Evolutionary conservation across 257 asterid genomes (phyloP).

Genomic region (Gynochthodes officinalis): DNA sequence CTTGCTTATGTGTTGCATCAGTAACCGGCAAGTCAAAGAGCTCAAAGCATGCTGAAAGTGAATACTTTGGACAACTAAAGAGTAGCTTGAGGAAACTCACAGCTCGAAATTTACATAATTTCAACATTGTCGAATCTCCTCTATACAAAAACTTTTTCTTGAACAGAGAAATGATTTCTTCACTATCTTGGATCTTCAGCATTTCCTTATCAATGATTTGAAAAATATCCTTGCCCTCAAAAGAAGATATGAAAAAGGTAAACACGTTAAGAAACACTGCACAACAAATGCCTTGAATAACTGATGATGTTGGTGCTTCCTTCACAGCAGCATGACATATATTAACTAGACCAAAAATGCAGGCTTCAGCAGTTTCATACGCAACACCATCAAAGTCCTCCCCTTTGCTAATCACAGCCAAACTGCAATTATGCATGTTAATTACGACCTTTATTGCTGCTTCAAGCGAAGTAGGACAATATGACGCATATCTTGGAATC

Average conservation of each 20-base stretch:
- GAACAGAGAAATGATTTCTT: conserved; percentile 45
- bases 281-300: conserved; percentile 52
- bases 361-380: conserved; percentile 76
- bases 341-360: conserved; percentile 71
- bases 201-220: conserved; percentile 60
- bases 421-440: conserved; percentile 58
- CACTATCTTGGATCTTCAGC: conserved; percentile 45
- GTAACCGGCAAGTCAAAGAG: conserved; percentile 48
- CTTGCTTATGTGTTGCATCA: conserved; percentile 48
- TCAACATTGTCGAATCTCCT: conserved; percentile 45
- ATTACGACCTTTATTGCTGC: conserved; percentile 63
- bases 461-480: conserved; percentile 80
- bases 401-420: conserved; percentile 46
- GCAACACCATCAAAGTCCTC: conserved; percentile 69
- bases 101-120: conserved; percentile 62
- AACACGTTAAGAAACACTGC: conserved; percentile 60
- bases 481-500: conserved; percentile 71
- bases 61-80: conserved; percentile 57
- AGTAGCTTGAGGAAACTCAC: conserved; percentile 62
- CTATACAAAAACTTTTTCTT: conserved; percentile 48
- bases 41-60: conserved; percentile 71
- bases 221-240: conserved; percentile 64
- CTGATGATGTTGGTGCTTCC: conserved; percentile 52
- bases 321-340: conserved; percentile 64
- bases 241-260: conserved; percentile 62